These are phyloP conservation scores for Stentor coeruleus DNA, from an alignment of 73 alveolate genomes.

Conservation along the genomic window DNA sequence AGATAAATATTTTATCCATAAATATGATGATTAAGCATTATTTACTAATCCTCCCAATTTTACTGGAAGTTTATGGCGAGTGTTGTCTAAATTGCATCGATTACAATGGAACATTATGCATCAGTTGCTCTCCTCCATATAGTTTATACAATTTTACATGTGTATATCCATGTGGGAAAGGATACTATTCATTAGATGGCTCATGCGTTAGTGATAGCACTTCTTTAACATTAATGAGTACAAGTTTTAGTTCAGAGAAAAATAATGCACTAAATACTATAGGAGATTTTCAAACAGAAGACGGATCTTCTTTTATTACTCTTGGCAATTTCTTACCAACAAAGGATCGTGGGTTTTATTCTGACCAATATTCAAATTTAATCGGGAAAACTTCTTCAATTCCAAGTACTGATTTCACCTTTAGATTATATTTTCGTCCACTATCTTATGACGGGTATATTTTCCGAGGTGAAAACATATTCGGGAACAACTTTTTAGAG, in stretches of 20 bases:
- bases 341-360: neutral
- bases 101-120: neutral
- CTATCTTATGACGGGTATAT: neutral
- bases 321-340: neutral
- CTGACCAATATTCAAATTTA: neutral
- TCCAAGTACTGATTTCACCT: neutral
- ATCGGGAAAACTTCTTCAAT: neutral
- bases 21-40: too few relatives aligned
- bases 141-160: neutral
- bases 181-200: neutral
- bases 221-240: too few relatives aligned
- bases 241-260: neutral
- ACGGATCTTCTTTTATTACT: neutral
- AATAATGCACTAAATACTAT: neutral
- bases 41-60: too few relatives aligned
- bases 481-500: neutral
- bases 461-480: neutral
- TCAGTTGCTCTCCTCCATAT: neutral
- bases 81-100: neutral
- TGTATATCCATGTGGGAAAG: neutral
- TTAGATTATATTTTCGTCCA: neutral
- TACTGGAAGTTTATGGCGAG: too few relatives aligned
- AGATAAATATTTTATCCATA: too few relatives aligned
- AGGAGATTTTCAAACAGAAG: neutral
- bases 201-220: neutral